Base-by-base conservation (phyloP, 2,329 filamentous ascomycete genomes). In the Pseudogymnoascus verrucosus region DNA sequence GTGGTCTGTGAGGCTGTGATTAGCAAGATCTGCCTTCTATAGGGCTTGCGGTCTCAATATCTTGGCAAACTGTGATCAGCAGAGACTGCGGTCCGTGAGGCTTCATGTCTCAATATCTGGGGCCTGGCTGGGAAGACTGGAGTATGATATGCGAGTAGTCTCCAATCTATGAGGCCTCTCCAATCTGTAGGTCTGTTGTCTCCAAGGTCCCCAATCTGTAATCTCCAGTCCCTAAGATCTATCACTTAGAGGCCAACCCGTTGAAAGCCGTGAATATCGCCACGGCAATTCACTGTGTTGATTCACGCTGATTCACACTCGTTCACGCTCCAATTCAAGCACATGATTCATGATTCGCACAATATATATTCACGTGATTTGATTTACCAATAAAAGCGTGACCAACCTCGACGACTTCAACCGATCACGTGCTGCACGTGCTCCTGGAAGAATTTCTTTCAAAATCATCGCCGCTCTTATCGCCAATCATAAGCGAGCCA, bases 401-500 rank as follows among this genome's bases (percentile, higher is more conserved):
- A 51, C 14, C 44, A 51, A 10, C 5, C 10, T 44, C 36, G 12
- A 11, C 6, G 3, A 3, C 14, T 16, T 54, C 5, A 6, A 11
- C 47, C 47, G 31, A 54, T 57, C 51, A 34, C 51, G 51, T 57
- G 51, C 2, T 57, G n/a, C 51, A 57, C n/a, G 51, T 57, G 51
- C n/a, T 19, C 1, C n/a, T 12, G 7, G n/a, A 57, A 34, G 28
- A 47, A 34, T 11, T 42, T 54, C 26, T 54, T 54, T 12, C 51
- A 57, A 34, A 57, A 34, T 14, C 51, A 57, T 57, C 28, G 28
- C 51, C 28, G 51, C 51, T 57, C 26, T 57, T 57, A 57, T 57
- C 51, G 51, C 51, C 51, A 57, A 57, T 57, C 51, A 34, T 57
- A 57, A 57, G 51, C 51, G 51, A 57, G n/a, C 51, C n/a, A 34